phyloP scores from a whole-genome alignment of 2,329 filamentous ascomycete genomes.

The Fusarium setosum region DNA sequence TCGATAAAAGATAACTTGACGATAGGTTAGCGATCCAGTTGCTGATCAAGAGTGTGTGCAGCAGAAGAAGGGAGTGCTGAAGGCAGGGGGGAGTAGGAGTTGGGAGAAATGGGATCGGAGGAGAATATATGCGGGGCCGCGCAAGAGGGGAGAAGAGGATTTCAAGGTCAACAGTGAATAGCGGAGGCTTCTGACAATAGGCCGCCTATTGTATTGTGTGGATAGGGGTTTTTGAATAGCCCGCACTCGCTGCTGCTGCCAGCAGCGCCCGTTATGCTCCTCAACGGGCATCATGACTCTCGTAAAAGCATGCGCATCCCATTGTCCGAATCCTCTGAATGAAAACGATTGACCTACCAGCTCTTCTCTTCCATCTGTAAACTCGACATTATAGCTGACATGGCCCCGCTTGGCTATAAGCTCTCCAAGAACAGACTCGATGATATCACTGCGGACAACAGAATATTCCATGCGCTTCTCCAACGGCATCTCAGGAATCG shows the following conservation, averaged over 20 bases:
- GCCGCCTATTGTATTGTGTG: slow-evolving; percentile 3
- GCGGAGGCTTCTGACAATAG: slow-evolving; percentile 13
- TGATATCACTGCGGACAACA: slow-evolving; percentile 48
- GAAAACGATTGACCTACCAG: slow-evolving; percentile 51
- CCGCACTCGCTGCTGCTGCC: slow-evolving; percentile 6
- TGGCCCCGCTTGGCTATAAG: slow-evolving; percentile 39
- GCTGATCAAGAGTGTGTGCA: not conserved
- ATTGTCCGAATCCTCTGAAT: not conserved
- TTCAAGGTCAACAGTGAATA: slow-evolving; percentile 36
- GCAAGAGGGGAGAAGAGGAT: slow-evolving; percentile 23
- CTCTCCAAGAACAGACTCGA: slow-evolving; percentile 52
- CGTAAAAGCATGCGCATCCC: not conserved
- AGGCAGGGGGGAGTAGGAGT: not conserved
- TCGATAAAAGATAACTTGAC: slow-evolving; percentile 46
- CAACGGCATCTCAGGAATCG: slow-evolving; percentile 42
- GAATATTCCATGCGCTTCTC: slow-evolving; percentile 46
- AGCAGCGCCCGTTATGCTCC: not conserved
- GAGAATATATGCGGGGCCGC: slow-evolving; percentile 16
- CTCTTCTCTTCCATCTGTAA: slow-evolving; percentile 58
- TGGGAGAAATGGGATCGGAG: slow-evolving; percentile 1
- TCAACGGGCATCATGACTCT: not conserved
- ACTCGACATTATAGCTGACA: slow-evolving; percentile 53
- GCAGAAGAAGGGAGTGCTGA: not conserved
- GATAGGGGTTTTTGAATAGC: not conserved
- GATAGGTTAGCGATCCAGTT: slow-evolving; percentile 29